Conservation (phyloP, 78 protist genomes). For the Acrasis kona region DNA sequence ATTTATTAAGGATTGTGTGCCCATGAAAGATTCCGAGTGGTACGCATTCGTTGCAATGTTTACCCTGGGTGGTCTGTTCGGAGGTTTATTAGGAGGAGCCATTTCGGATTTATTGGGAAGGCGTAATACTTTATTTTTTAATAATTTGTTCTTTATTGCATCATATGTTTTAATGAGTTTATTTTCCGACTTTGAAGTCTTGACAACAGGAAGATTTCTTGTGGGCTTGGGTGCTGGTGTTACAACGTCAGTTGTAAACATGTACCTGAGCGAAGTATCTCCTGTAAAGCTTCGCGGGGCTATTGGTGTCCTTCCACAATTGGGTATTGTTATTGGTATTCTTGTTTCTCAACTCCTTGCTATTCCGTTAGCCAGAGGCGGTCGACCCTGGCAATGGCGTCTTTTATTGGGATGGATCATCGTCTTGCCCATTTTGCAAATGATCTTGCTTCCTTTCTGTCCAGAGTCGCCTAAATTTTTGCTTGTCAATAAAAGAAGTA, state of each 20-base stretch:
- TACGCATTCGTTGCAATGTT: background rate
- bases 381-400: background rate
- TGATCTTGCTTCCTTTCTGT: background rate
- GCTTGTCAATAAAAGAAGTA: background rate
- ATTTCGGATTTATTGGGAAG: background rate
- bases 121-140: background rate
- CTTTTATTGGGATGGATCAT: background rate
- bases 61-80: background rate
- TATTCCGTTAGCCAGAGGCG: background rate
- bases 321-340: background rate
- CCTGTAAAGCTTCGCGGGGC: slow-evolving; percentile 5
- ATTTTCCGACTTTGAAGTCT: background rate
- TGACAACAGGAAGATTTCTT: slow-evolving; percentile 4
- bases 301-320: background rate
- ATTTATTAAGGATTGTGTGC: background rate
- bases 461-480: background rate
- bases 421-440: background rate
- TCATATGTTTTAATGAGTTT: background rate
- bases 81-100: background rate
- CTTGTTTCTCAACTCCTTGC: background rate
- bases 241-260: slow-evolving; percentile 12
- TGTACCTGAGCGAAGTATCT: slow-evolving; percentile 30
- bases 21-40: background rate
- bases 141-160: background rate
- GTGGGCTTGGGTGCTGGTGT: slow-evolving; percentile 26